A percentile compares a stretch with the other conserved stretches of the same genome.
Conservation (phyloP, 208 protist species). For the Lotmaria passim region DNA sequence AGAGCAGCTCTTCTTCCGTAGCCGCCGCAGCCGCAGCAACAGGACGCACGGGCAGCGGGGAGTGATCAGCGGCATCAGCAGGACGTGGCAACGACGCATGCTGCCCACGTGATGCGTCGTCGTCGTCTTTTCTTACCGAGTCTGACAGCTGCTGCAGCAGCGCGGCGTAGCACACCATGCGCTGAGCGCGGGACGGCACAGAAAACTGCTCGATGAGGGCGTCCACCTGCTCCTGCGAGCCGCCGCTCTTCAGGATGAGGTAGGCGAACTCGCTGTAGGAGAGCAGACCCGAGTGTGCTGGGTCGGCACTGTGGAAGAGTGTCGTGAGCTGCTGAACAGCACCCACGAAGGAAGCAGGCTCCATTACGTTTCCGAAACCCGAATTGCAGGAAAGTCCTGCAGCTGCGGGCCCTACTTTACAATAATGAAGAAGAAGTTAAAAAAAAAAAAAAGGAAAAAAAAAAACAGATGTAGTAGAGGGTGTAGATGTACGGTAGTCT, state of each 20-base stretch:
- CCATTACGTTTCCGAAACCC: conserved; percentile 10
- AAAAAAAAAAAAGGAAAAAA: neutral
- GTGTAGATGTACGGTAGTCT: no score
- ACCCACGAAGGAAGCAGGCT: neutral
- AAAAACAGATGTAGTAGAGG: no score
- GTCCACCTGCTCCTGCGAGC: conserved; percentile 39
- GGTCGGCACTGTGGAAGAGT: conserved; percentile 33
- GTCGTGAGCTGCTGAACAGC: conserved; percentile 31
- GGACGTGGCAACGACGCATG: neutral
- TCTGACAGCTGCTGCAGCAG: conserved; percentile 30
- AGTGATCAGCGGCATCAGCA: neutral
- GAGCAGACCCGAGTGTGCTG: conserved; percentile 22
- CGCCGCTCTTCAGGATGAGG: conserved; percentile 35
- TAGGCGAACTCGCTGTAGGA: conserved; percentile 43
- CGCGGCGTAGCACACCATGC: conserved; percentile 30
- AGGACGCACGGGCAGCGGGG: conserved; percentile 23
- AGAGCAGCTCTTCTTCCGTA: no score
- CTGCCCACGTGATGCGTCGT: neutral
- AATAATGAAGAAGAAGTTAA: no score
- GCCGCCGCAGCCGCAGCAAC: no score
- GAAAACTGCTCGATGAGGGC: conserved; percentile 39
- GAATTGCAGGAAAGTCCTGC: no score
- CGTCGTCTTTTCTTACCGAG: conserved; percentile 4
- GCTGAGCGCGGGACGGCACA: conserved; percentile 12
- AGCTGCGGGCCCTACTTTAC: no score